A percentile compares a stretch with the other conserved stretches of the same genome.
phyloP scores from a whole-genome alignment of 192 early-diverging fungal species.

The Mortierella antarctica region DNA sequence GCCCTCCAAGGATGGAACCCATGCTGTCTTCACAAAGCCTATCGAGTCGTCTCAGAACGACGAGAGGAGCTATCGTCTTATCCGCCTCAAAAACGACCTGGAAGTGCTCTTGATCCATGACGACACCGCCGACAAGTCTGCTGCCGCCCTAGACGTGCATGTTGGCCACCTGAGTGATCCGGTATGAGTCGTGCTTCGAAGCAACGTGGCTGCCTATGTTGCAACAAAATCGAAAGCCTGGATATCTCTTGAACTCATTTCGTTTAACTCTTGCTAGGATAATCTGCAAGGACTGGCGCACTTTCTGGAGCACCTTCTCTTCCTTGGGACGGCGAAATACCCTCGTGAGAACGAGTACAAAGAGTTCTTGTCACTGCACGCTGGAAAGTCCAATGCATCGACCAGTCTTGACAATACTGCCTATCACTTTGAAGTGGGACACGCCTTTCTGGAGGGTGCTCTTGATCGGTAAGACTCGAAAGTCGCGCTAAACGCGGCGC shows the following conservation, averaged over 20 bases:
- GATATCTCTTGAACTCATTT: background rate
- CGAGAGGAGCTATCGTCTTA: constrained; percentile 64
- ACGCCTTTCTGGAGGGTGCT: constrained; percentile 60
- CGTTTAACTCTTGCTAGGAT: constrained; percentile 42
- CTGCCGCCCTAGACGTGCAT: constrained; percentile 67
- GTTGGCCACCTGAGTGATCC: constrained; percentile 72
- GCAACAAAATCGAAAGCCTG: background rate
- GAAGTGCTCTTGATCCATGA: constrained; percentile 69
- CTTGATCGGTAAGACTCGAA: constrained; percentile 58
- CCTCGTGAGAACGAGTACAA: constrained; percentile 73
- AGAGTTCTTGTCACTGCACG: constrained; percentile 59
- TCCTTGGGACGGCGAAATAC: constrained; percentile 75
- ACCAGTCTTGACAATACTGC: constrained; percentile 61
- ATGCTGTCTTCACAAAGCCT: constrained; percentile 30
- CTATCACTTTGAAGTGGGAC: constrained; percentile 66
- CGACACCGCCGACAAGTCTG: constrained; percentile 64
- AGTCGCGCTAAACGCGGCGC: background rate
- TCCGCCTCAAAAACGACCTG: constrained; percentile 67
- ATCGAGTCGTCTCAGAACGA: constrained; percentile 69
- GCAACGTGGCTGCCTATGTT: background rate
- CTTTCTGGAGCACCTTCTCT: constrained; percentile 77
- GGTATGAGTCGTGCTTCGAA: constrained; percentile 18
- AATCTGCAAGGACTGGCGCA: constrained; percentile 74
- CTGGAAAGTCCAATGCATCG: constrained; percentile 63
- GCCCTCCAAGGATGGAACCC: constrained; percentile 18